Evolutionary conservation across 495 filamentous ascomycete genomes (phyloP), one percentile per base, ranked within the genome.

Genomic region (Jackrogersella multiformis): DNA sequence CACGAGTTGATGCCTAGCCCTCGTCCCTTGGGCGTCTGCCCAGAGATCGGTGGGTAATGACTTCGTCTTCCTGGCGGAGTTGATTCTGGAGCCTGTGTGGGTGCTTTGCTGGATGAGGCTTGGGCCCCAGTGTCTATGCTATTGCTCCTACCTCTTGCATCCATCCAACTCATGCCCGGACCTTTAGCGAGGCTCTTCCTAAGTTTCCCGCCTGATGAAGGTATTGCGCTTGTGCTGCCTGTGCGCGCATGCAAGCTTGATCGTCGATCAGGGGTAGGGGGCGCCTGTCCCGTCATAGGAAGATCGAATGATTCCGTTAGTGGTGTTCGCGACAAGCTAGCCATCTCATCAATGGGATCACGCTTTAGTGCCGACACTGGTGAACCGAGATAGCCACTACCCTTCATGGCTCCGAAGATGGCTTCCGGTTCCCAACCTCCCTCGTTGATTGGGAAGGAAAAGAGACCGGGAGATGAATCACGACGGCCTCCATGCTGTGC

Each of bases 21-120:
- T 23, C 78, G 76, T 0, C 76, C 70, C 10, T 73, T 73, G 2
- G 77, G 68, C 12, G 70, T 63, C 36, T 79, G 76, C 34, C 76
- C 75, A 24, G 80, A 74, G 12, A 77, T 78, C 0, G 80, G 81
- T 4, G 81, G 81, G 49, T 82, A 83, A n/a, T 80, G 81, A 4
- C 71, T 77, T 36, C 77, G 77, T 61, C 75, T 83, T 54, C 66
- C 60, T 42, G 69, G 26, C 12, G 56, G 15, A 36, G 52, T 55
- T 38, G 44, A 21, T 53, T 64, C 64, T 34, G 36, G 12, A 1
- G 34, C 62, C 28, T 62, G 52, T 7, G 36, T 16, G 1, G 53
- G 54, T 28, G 12, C 26, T 42, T 35, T 62, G 20, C 5, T 23
- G 18, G 55, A 45, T 28, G 38, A 36, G 18, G 21, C 24, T 3